Percentiles rank a stretch among this genome's conserved stretches.
Evolutionary conservation across 208 protist species (phyloP).

Genomic region (Kentomonas sorsogonicus): DNA sequence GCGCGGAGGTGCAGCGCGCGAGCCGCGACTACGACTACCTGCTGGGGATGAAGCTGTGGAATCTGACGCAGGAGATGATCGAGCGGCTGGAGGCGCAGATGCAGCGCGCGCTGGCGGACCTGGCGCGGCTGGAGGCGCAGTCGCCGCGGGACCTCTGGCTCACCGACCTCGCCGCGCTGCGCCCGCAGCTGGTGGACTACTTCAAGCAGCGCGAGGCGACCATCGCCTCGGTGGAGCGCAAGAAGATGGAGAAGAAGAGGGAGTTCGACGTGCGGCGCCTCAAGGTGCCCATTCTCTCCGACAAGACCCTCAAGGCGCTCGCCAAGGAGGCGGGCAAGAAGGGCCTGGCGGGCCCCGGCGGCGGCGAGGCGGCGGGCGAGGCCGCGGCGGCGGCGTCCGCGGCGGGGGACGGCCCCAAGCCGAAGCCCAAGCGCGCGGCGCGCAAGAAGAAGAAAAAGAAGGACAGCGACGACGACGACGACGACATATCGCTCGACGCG

Average conservation of each 20-base stretch:
- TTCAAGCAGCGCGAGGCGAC: conserved; percentile 64
- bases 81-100: conserved; percentile 87
- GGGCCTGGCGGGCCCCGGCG: conserved; percentile 5
- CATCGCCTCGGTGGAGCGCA: conserved; percentile 64
- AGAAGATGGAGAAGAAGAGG: conserved; percentile 85
- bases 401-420: conserved; percentile 17
- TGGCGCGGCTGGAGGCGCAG: conserved; percentile 64
- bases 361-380: conserved; percentile 9
- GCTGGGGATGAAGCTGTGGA: conserved; percentile 97
- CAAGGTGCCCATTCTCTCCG: conserved; percentile 78
- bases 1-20: conserved; percentile 55
- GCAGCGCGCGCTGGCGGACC: conserved; percentile 64
- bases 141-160: conserved; percentile 85
- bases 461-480: conserved; percentile 54
- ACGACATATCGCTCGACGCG: conserved; percentile 27
- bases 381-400: not conserved
- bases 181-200: conserved; percentile 40
- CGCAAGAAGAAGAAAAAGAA: conserved; percentile 34
- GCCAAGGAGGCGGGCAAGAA: conserved; percentile 73
- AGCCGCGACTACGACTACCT: conserved; percentile 97
- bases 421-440: conserved; percentile 23
- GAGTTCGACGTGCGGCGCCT: conserved; percentile 65
- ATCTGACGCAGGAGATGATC: conserved; percentile 96
- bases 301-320: conserved; percentile 68
- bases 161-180: conserved; percentile 81